These are phyloP conservation scores for Vigna nakashimae DNA, from an alignment of 306 rosid genomes.

Conservation along the genomic window DNA sequence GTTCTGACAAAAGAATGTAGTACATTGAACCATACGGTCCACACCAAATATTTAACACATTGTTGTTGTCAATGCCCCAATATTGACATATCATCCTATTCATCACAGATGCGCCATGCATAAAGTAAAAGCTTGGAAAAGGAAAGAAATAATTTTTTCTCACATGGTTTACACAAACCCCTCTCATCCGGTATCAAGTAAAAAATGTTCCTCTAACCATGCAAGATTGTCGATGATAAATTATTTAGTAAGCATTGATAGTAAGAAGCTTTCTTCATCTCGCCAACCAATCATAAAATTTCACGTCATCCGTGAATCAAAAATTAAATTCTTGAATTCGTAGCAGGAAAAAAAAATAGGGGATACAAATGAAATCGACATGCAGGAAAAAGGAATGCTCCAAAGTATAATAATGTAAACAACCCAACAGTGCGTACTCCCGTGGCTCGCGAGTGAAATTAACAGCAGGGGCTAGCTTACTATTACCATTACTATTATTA, in stretches of 20 bases:
- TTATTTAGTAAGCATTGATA: neutral
- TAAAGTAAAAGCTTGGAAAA: neutral
- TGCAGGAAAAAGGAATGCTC: neutral
- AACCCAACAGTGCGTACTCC: neutral
- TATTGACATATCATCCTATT: neutral
- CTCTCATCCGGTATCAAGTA: slow-evolving; percentile 3
- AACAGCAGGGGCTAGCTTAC: neutral
- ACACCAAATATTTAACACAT: neutral
- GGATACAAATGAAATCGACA: neutral
- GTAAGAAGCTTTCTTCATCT: neutral
- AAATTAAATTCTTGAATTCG: neutral
- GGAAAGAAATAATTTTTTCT: neutral
- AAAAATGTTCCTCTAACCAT: neutral
- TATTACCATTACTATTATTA: no score
- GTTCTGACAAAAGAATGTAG: neutral
- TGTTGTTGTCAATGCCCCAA: neutral
- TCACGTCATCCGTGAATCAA: neutral
- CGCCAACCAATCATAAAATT: neutral
- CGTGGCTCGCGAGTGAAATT: neutral
- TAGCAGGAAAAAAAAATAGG: neutral
- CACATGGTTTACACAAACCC: neutral
- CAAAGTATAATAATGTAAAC: neutral
- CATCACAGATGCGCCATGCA: neutral
- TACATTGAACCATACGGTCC: slow-evolving; percentile 12
- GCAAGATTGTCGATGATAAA: neutral